Evolutionary conservation across 2,329 filamentous ascomycete species (phyloP).

Genomic region (Calonectria pteridis): DNA sequence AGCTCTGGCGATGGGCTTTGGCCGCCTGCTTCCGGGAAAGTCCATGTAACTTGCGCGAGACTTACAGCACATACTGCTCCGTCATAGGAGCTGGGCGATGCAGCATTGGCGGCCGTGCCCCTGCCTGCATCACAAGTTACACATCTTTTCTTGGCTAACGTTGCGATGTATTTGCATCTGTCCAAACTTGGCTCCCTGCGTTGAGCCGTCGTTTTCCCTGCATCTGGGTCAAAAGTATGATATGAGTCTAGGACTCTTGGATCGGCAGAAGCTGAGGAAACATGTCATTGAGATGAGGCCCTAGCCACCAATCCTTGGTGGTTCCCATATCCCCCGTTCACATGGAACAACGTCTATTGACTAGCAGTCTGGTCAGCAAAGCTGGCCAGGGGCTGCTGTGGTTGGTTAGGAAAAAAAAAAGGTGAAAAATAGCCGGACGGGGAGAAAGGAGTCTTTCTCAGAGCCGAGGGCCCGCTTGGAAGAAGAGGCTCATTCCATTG

Average conservation of each 20-base stretch:
- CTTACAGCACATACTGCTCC: background rate
- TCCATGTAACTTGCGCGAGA: slow-evolving; percentile 9
- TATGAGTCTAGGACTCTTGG: slow-evolving; percentile 2
- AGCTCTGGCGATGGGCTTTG: slow-evolving; percentile 21
- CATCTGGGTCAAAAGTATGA: background rate
- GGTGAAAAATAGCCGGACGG: background rate
- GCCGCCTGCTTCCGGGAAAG: background rate
- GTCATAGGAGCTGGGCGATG: slow-evolving; percentile 6
- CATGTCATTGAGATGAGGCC: background rate
- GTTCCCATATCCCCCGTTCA: background rate
- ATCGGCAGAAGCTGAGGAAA: background rate
- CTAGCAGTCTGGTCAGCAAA: background rate
- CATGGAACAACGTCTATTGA: background rate
- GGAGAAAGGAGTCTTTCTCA: background rate
- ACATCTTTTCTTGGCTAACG: slow-evolving; percentile 4
- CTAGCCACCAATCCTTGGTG: background rate
- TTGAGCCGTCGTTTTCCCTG: background rate
- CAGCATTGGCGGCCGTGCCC: slow-evolving; percentile 18
- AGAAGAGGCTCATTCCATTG: background rate
- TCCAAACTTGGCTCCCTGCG: slow-evolving; percentile 15
- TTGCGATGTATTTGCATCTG: background rate
- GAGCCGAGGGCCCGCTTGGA: background rate
- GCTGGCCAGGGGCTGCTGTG: background rate
- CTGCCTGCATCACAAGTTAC: slow-evolving; percentile 10
- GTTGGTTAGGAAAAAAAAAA: background rate